Evolutionary conservation across 176 grass and related monocot species (phyloP).

Genomic region (Triticum monococcum): DNA sequence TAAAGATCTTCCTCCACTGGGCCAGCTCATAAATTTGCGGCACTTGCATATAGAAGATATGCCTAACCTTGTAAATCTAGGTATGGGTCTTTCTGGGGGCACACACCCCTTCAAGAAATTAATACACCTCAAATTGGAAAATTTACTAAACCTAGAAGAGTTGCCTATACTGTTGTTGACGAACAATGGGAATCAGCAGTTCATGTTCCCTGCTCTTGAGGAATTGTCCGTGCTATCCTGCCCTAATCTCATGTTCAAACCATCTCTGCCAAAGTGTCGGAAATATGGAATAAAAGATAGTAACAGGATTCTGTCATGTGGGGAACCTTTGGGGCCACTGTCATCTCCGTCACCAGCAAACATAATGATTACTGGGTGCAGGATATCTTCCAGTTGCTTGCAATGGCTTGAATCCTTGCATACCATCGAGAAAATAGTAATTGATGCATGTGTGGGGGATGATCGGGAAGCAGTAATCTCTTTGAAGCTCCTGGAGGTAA

Average conservation of each 20-base stretch:
- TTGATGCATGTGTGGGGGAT: slow-evolving; percentile 11
- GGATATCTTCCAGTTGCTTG: neutral
- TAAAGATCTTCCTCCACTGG: slow-evolving; percentile 25
- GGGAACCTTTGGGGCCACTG: slow-evolving; percentile 16
- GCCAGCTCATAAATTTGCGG: slow-evolving; percentile 9
- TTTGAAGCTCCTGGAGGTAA: neutral
- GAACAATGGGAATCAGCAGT: neutral
- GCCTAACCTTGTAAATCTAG: slow-evolving; percentile 13
- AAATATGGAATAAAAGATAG: slow-evolving; percentile 34
- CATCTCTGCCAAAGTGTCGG: neutral
- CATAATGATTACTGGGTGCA: slow-evolving; percentile 17
- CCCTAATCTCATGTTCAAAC: slow-evolving; percentile 14
- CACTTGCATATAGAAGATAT: slow-evolving; percentile 28
- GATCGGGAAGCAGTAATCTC: neutral
- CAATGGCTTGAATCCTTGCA: slow-evolving; percentile 6
- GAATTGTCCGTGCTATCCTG: slow-evolving; percentile 26
- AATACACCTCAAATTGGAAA: slow-evolving; percentile 24
- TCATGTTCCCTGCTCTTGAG: slow-evolving; percentile 36
- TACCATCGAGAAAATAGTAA: neutral
- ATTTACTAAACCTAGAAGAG: slow-evolving; percentile 3
- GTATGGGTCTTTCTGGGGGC: slow-evolving; percentile 32
- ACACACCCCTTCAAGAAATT: slow-evolving; percentile 20
- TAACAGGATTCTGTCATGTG: slow-evolving; percentile 15
- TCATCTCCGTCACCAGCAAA: slow-evolving; percentile 16
- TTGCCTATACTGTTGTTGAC: neutral